Percentiles rank a stretch among this genome's conserved stretches.
Evolutionary conservation across 1,284 basidiomycete genomes (phyloP).

Genomic region (Irpex lacteus): DNA sequence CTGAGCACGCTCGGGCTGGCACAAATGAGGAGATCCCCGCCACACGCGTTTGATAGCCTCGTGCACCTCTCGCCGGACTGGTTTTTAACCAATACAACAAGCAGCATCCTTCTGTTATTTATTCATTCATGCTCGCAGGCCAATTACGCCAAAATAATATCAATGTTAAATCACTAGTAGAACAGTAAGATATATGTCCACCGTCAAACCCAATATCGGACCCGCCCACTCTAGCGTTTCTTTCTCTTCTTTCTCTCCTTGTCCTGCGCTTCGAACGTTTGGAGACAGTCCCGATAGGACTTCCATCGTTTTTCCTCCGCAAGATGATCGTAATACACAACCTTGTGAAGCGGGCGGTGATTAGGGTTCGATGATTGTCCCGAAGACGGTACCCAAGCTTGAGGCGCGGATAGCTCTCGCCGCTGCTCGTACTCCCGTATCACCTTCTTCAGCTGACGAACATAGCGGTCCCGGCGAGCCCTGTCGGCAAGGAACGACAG

Average conservation of each 20-base stretch:
- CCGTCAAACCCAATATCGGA: neutral
- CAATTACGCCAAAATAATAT: too few relatives aligned
- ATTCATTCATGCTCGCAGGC: too few relatives aligned
- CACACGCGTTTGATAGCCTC: neutral
- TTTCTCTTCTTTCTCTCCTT: neutral
- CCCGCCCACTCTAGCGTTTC: neutral
- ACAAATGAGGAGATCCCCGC: neutral
- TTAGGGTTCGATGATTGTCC: neutral
- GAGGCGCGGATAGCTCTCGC: neutral
- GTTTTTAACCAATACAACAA: too few relatives aligned
- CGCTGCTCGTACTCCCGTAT: conserved; percentile 22
- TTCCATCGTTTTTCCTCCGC: neutral
- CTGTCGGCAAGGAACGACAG: conserved; percentile 52
- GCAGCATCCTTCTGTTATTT: too few relatives aligned
- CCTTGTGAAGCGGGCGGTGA: neutral
- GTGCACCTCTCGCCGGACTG: too few relatives aligned
- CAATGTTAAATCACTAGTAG: too few relatives aligned
- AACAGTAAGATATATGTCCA: too few relatives aligned
- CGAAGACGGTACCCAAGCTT: conserved; percentile 1
- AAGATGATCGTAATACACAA: neutral
- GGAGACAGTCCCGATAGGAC: neutral
- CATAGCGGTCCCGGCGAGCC: conserved; percentile 59
- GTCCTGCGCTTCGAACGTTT: neutral
- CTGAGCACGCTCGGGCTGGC: neutral
- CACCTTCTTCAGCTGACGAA: conserved; percentile 44